These are phyloP conservation scores for Pseudoturritis turrita DNA, from an alignment of 345 rosid genomes.

Conservation along the genomic window DNA sequence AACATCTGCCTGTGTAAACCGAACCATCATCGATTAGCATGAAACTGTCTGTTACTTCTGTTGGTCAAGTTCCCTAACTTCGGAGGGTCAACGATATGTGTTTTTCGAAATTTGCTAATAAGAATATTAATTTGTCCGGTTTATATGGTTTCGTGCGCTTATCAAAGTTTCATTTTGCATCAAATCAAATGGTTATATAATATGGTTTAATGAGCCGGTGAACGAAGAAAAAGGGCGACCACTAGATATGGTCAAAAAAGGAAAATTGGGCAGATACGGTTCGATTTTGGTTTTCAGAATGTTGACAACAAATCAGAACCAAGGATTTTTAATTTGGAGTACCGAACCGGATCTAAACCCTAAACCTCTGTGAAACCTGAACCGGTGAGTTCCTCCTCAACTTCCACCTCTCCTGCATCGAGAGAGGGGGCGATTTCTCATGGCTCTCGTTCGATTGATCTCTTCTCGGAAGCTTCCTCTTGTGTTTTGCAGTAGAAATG, in stretches of 20 bases:
- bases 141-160: no score
- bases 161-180: no score
- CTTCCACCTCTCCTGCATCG: background rate
- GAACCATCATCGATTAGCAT: no score
- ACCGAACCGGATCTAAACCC: slow-evolving; percentile 26
- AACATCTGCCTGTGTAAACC: no score
- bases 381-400: slow-evolving; percentile 9
- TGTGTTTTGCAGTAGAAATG: background rate
- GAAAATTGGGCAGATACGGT: background rate
- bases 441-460: slow-evolving; percentile 19
- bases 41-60: no score
- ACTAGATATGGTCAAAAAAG: no score
- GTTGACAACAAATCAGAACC: background rate
- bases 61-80: no score
- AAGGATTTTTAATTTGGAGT: background rate
- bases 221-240: background rate
- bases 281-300: background rate
- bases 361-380: slow-evolving; percentile 25
- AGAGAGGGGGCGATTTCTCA: background rate
- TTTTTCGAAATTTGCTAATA: no score
- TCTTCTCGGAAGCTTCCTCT: slow-evolving; percentile 7
- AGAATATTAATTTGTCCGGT: no score
- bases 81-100: no score
- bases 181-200: no score
- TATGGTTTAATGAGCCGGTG: background rate